Percentiles rank a stretch among this genome's conserved stretches.
Conservation (phyloP, 2,329 filamentous ascomycete genomes). For the Colletotrichum euphorbiae region DNA sequence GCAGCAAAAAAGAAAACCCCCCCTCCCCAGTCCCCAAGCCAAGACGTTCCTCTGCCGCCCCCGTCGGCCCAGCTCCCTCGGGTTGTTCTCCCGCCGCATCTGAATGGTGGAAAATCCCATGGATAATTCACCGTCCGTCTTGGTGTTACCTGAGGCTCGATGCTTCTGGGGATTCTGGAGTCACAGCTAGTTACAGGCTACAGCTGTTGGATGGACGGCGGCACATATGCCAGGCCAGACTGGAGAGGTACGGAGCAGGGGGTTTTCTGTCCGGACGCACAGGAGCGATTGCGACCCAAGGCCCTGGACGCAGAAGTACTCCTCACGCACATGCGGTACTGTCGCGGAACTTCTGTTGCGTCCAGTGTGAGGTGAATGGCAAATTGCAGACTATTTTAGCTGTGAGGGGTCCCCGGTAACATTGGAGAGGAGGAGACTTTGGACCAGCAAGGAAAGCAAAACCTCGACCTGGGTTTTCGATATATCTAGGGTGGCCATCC, state of each 20-base stretch:
- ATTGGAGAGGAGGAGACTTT: slow-evolving; percentile 21
- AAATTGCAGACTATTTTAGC: slow-evolving; percentile 12
- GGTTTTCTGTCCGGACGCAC: slow-evolving; percentile 12
- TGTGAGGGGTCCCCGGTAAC: slow-evolving; percentile 35
- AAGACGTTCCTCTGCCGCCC: slow-evolving; percentile 35
- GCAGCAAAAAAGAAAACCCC: slow-evolving; percentile 5
- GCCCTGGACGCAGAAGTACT: slow-evolving; percentile 24
- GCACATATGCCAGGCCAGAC: slow-evolving; percentile 18
- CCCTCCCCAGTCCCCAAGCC: slow-evolving; percentile 15
- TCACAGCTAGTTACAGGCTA: slow-evolving; percentile 20
- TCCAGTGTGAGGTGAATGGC: slow-evolving; percentile 17
- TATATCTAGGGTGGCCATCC: slow-evolving; percentile 33
- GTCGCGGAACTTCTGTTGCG: slow-evolving; percentile 1
- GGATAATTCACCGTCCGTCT: slow-evolving; percentile 41
- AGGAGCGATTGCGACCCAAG: slow-evolving; percentile 32
- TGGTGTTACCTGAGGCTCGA: slow-evolving; percentile 40
- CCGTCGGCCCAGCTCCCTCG: slow-evolving; percentile 25
- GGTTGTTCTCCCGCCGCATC: slow-evolving; percentile 18
- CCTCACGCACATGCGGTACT: slow-evolving; percentile 13
- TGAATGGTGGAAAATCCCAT: slow-evolving; percentile 41
- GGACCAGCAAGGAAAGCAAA: slow-evolving; percentile 17
- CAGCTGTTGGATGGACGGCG: slow-evolving; percentile 18
- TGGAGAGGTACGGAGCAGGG: slow-evolving; percentile 9
- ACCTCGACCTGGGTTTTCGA: slow-evolving; percentile 24
- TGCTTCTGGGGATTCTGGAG: slow-evolving; percentile 22